Evolutionary conservation across 345 rosid genomes (phyloP).

Genomic region (Iberis pinnata): DNA sequence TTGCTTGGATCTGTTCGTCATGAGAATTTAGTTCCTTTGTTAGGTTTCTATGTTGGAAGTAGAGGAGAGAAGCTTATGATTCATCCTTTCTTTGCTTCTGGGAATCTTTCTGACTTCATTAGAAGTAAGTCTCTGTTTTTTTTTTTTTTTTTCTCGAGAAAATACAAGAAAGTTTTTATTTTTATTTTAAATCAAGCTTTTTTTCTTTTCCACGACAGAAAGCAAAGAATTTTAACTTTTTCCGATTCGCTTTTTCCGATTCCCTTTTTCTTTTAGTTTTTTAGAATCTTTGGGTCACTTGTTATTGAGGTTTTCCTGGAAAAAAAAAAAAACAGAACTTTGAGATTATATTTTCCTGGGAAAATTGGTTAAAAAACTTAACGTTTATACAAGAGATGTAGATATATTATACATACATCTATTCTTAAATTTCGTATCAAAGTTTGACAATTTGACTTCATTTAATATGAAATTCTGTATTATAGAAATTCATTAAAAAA

Average conservation of each 20-base stretch:
- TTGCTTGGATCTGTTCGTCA: conserved; percentile 56
- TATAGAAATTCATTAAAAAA: no score
- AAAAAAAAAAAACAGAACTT: conserved; percentile 2
- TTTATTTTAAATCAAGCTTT: background rate
- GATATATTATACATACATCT: no score
- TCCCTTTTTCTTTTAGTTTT: no score
- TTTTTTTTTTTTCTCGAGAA: conserved; percentile 8
- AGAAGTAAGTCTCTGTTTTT: conserved; percentile 35
- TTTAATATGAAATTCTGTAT: no score
- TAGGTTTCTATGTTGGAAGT: conserved; percentile 80
- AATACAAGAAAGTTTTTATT: background rate
- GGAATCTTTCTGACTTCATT: conserved; percentile 64
- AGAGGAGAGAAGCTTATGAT: conserved; percentile 94
- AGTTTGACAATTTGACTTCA: no score
- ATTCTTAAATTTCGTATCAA: no score
- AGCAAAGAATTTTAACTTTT: background rate
- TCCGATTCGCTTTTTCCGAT: no score
- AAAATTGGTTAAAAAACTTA: background rate
- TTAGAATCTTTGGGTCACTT: no score
- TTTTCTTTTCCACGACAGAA: conserved; percentile 8
- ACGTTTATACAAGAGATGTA: no score
- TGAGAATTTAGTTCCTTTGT: conserved; percentile 73
- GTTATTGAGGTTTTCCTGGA: background rate
- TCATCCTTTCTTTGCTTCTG: conserved; percentile 58
- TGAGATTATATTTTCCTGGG: conserved; percentile 1